Evolutionary conservation across 768 basidiomycete genomes (phyloP).

Genomic region (Arthromyces matolae): DNA sequence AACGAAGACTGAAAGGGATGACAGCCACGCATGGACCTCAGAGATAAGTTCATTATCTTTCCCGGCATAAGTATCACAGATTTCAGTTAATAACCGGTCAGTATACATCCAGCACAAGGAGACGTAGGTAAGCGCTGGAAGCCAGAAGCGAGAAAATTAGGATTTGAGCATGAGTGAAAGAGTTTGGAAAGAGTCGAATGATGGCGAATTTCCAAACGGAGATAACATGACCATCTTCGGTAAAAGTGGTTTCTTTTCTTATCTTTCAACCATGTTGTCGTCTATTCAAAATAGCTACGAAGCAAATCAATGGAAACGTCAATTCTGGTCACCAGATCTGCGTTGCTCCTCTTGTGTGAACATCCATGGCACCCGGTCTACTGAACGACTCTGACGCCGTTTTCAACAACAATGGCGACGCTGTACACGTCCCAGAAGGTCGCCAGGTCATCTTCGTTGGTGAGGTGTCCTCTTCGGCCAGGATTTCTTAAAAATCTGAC

Average conservation of each 20-base stretch:
- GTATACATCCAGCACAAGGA: not conserved
- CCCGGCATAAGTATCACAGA: not conserved
- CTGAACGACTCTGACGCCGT: not conserved
- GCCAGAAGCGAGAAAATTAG: not conserved
- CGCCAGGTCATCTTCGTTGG: slow-evolving; percentile 6
- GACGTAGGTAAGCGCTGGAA: not conserved
- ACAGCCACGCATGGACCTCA: not conserved
- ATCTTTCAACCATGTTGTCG: not conserved
- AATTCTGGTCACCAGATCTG: not conserved
- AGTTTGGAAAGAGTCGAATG: not conserved
- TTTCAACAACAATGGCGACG: not conserved
- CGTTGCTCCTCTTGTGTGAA: not conserved
- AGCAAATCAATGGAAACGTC: not conserved
- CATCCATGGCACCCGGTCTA: not conserved
- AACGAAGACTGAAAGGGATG: not conserved
- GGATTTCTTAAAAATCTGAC: not conserved
- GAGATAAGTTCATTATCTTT: not conserved
- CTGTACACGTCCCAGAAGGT: not conserved
- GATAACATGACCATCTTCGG: not conserved
- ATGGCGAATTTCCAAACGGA: not conserved
- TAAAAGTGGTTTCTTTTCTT: not conserved
- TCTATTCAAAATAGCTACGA: not conserved
- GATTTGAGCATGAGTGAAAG: not conserved
- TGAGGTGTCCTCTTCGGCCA: not conserved
- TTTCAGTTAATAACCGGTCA: not conserved